These are phyloP conservation scores for Azolla pinnata DNA, from an alignment of 75 land plant species.

Conservation along the genomic window DNA sequence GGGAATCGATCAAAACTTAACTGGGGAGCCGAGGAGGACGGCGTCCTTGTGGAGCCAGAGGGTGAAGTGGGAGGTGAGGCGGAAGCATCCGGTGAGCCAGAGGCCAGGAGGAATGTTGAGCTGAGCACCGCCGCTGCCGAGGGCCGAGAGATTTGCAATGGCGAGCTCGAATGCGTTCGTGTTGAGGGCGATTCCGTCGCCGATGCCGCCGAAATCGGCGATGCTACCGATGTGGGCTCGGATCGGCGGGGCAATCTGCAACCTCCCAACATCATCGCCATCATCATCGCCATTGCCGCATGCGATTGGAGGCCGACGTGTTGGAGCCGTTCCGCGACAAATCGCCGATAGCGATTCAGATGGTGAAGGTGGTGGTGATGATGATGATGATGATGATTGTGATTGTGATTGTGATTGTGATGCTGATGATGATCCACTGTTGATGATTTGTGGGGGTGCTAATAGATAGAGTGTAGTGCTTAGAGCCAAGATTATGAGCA, in stretches of 20 bases:
- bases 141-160: slow-evolving; percentile 38
- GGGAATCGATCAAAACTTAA: slow-evolving; percentile 6
- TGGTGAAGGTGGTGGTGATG: too few relatives aligned
- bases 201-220: slow-evolving; percentile 87
- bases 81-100: slow-evolving; percentile 98
- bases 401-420: too few relatives aligned
- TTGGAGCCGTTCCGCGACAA: too few relatives aligned
- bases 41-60: slow-evolving; percentile 77
- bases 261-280: too few relatives aligned
- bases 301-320: too few relatives aligned
- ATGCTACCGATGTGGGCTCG: slow-evolving; percentile 68
- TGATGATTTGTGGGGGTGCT: too few relatives aligned
- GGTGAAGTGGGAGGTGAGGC: slow-evolving; percentile 89
- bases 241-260: slow-evolving; percentile 36
- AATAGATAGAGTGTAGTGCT: too few relatives aligned
- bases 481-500: too few relatives aligned
- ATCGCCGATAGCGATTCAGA: too few relatives aligned
- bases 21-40: slow-evolving; percentile 64
- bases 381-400: too few relatives aligned
- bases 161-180: slow-evolving; percentile 84
- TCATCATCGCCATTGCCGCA: too few relatives aligned
- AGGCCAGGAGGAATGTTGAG: slow-evolving; percentile 73
- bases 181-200: slow-evolving; percentile 75
- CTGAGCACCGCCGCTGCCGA: slow-evolving; percentile 72
- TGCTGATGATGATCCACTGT: too few relatives aligned